These are phyloP conservation scores for Eustoma russellianum DNA, from an alignment of 257 asterid genomes.

Conservation along the genomic window DNA sequence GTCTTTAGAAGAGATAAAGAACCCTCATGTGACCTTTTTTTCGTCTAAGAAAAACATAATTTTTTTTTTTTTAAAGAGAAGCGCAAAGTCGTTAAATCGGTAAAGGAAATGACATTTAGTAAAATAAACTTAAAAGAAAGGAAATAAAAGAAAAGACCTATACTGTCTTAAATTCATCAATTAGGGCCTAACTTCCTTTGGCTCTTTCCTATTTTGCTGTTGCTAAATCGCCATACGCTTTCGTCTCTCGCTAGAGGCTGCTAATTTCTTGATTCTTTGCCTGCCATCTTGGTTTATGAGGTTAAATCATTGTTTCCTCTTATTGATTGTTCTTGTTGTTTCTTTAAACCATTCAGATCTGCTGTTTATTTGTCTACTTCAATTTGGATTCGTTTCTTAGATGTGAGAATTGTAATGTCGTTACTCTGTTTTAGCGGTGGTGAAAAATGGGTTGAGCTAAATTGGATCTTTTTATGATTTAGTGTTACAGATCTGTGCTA, in stretches of 20 bases:
- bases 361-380: neutral
- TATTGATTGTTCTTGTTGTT: neutral
- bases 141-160: neutral
- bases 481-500: neutral
- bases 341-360: conserved; percentile 22
- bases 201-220: neutral
- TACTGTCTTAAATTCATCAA: neutral
- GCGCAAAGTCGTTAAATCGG: too few relatives aligned
- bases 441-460: neutral
- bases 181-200: too few relatives aligned
- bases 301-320: conserved; percentile 13
- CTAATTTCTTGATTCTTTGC: conserved; percentile 28
- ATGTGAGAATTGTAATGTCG: neutral
- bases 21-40: too few relatives aligned
- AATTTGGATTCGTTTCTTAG: neutral
- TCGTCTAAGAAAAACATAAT: too few relatives aligned
- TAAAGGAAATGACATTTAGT: too few relatives aligned
- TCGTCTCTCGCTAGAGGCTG: conserved; percentile 41
- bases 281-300: conserved; percentile 65
- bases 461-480: neutral
- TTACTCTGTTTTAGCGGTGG: neutral
- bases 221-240: conserved; percentile 4
- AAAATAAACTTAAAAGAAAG: neutral
- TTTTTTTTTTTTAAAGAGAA: too few relatives aligned
- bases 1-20: too few relatives aligned